Evolutionary conservation across 176 grass and related monocot genomes (phyloP).

Genomic region (Oryza longistaminata): DNA sequence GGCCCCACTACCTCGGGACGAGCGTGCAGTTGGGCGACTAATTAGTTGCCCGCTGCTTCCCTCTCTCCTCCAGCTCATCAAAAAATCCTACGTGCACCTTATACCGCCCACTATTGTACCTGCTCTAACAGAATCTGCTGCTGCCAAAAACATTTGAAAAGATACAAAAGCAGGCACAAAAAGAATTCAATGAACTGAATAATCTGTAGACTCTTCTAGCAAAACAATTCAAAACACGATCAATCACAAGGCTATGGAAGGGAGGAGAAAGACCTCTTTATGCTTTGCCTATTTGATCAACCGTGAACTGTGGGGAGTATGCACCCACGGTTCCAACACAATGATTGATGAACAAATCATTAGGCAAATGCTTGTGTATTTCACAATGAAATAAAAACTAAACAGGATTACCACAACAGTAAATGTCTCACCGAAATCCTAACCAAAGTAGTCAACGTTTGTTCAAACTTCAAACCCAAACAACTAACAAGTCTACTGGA

Average conservation of each 20-base stretch:
- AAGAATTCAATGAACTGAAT: neutral
- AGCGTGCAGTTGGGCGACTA: no score
- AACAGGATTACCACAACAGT: slow-evolving; percentile 3
- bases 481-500: neutral
- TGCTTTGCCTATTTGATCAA: neutral
- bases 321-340: neutral
- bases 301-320: neutral
- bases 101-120: no score
- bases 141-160: no score
- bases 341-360: slow-evolving; percentile 17
- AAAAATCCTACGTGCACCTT: no score
- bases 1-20: no score
- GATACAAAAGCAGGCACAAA: neutral
- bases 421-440: neutral
- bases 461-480: neutral
- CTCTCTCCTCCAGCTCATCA: no score
- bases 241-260: neutral
- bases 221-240: neutral
- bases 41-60: no score
- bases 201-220: neutral
- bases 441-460: neutral
- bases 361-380: neutral
- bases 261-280: neutral
- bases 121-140: no score
- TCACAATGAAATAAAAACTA: slow-evolving; percentile 1